Base-by-base conservation (phyloP, 805 yeast genomes). In the Sugiyamaella boreocaroliniensis region DNA sequence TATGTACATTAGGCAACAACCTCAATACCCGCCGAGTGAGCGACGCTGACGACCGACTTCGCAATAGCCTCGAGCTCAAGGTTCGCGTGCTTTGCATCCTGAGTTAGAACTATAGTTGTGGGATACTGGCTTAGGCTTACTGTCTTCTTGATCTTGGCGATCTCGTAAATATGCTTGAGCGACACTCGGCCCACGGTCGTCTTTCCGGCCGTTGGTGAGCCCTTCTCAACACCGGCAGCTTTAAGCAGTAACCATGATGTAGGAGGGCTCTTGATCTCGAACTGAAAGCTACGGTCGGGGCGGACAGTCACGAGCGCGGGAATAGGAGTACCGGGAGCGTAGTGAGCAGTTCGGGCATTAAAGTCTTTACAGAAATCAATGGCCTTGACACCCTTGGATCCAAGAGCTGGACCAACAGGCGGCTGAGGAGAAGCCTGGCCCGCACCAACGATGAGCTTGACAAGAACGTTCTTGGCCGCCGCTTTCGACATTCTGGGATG, bases 381-480 rank as follows among this genome's bases (percentile, higher is more conserved):
- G 58, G 98, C 98, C 68, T 93, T 93, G 46, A 93, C 95, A 76
- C 99, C 99, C 69, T 92, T 92, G 55, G 98, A 92, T 60, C 99
- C 99, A 48, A 93, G 76, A 0, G 98, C 99, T 45, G 99, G 99
- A 59, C 99, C 99, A 29, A 93, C 98, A 6, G 99, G 99, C 29
- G 99, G 99, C 1, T 97, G 85, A 43, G 99, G 98, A 1, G 97
- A 93, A 0, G 99, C 99, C 68, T 89, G 87, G 3, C 98, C 98
- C 4, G 99, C 98, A 8, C 92, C 96, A 3, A 92, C 98, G 48
- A 92, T 83, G 55, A 92, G 79, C 70, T 92, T 93, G 50, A 92
- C 89, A 61, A 90, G 65, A 41, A 83, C 73, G 67, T 82, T 85
- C 67, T 82, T 86, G 18, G 75, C 73, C 16, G 69, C 65, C 42